phyloP scores from a whole-genome alignment of 805 yeast genomes.

The Lachancea nothofagi region DNA sequence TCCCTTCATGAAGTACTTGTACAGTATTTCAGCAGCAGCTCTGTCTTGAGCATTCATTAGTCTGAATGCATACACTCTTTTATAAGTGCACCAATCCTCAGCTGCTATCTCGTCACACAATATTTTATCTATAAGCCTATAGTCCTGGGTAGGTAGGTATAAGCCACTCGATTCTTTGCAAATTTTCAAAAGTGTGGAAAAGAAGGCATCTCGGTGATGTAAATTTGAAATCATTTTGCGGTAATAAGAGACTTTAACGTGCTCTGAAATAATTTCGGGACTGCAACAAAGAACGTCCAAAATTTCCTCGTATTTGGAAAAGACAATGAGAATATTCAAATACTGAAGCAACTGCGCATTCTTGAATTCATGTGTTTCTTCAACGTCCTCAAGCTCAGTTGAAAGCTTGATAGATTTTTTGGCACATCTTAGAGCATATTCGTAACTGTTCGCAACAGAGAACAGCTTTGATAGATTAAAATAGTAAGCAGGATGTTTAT shows the following conservation, averaged over 20 bases:
- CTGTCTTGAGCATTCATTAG: constrained; percentile 26
- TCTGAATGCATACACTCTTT: constrained; percentile 27
- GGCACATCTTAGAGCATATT: constrained; percentile 24
- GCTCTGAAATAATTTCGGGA: constrained; percentile 19
- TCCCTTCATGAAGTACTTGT: constrained; percentile 16
- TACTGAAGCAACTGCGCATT: constrained; percentile 25
- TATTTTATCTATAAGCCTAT: constrained; percentile 23
- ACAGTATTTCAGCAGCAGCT: constrained; percentile 29
- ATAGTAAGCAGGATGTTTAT: constrained; percentile 20
- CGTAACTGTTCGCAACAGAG: constrained; percentile 17
- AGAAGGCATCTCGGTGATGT: constrained; percentile 18
- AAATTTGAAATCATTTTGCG: constrained; percentile 14
- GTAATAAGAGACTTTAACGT: constrained; percentile 23
- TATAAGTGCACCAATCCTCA: constrained; percentile 21
- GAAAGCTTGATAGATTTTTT: constrained; percentile 27
- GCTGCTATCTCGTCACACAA: constrained; percentile 14
- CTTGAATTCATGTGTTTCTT: constrained; percentile 18
- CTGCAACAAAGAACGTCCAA: constrained; percentile 29
- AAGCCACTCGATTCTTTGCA: constrained; percentile 13
- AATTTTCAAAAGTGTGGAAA: constrained; percentile 21
- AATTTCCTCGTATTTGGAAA: constrained; percentile 26
- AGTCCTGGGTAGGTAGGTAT: constrained; percentile 23
- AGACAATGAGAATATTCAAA: constrained; percentile 23
- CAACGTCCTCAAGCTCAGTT: constrained; percentile 11
- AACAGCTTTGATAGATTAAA: constrained; percentile 27